These are phyloP conservation scores for Astrephomene gubernaculifera DNA, from an alignment of 139 green algal genomes.

Conservation along the genomic window DNA sequence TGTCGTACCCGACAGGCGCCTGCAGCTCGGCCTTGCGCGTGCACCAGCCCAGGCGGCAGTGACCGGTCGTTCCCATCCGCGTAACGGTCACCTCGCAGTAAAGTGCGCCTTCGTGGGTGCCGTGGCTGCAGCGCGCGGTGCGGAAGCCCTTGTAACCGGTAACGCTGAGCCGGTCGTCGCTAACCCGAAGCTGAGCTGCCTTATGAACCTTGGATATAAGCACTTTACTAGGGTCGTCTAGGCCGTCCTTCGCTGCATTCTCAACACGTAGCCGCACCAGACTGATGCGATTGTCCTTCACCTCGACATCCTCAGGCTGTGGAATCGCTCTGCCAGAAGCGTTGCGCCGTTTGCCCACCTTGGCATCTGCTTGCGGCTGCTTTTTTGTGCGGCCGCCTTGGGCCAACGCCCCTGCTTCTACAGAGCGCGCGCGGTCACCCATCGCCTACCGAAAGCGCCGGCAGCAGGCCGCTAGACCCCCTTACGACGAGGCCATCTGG, in stretches of 20 bases:
- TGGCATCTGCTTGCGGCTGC: conserved; percentile 16
- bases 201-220: conserved; percentile 69
- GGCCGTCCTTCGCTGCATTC: background rate
- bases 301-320: conserved; percentile 48
- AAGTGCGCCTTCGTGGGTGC: conserved; percentile 67
- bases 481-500: conserved; percentile 42
- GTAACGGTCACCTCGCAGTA: conserved; percentile 83
- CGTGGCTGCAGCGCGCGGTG: conserved; percentile 78
- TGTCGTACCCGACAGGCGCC: conserved; percentile 87
- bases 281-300: conserved; percentile 28
- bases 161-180: conserved; percentile 65
- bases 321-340: conserved; percentile 31
- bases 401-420: background rate
- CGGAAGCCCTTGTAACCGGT: conserved; percentile 80
- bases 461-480: background rate
- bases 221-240: conserved; percentile 52
- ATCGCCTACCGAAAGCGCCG: background rate
- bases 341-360: conserved; percentile 48
- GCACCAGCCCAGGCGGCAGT: conserved; percentile 81
- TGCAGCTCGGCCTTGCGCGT: conserved; percentile 83
- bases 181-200: conserved; percentile 69
- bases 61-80: conserved; percentile 75
- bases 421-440: background rate
- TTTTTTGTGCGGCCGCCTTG: conserved; percentile 25
- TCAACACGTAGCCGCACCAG: conserved; percentile 38